Evolutionary conservation across 345 rosid genomes (phyloP).

Genomic region (Erucastrum elatum): DNA sequence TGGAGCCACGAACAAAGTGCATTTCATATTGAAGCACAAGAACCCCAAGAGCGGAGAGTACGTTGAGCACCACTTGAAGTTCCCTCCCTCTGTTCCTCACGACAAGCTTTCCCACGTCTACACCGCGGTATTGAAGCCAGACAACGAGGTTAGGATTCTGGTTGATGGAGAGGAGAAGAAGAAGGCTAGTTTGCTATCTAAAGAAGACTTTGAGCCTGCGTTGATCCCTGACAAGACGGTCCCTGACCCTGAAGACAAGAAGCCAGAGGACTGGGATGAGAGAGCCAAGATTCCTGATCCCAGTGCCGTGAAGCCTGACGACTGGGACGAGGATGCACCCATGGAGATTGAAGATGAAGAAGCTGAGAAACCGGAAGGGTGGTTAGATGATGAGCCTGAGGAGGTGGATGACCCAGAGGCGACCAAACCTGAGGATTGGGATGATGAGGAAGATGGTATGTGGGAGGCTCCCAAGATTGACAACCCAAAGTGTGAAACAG

Average conservation of each 20-base stretch:
- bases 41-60: slow-evolving; percentile 84
- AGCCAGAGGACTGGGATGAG: slow-evolving; percentile 91
- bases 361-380: slow-evolving; percentile 88
- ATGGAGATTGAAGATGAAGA: slow-evolving; percentile 82
- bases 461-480: slow-evolving; percentile 89
- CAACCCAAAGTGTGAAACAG: slow-evolving; percentile 72
- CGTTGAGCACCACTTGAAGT: slow-evolving; percentile 78
- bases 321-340: slow-evolving; percentile 96
- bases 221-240: slow-evolving; percentile 77
- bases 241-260: slow-evolving; percentile 89
- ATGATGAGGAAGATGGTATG: slow-evolving; percentile 92
- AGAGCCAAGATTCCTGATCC: slow-evolving; percentile 78
- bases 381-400: slow-evolving; percentile 91
- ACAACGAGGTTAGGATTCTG: slow-evolving; percentile 63
- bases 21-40: slow-evolving; percentile 85
- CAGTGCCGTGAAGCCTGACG: slow-evolving; percentile 72
- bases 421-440: slow-evolving; percentile 89
- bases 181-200: slow-evolving; percentile 63
- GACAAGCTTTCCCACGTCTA: slow-evolving; percentile 84
- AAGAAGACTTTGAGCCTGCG: slow-evolving; percentile 80
- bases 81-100: slow-evolving; percentile 73
- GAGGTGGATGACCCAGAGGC: slow-evolving; percentile 89
- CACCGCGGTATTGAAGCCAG: slow-evolving; percentile 75
- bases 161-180: slow-evolving; percentile 87
- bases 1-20: slow-evolving; percentile 86